Percentiles rank a stretch among this genome's conserved stretches.
phyloP scores from a whole-genome alignment of 2,329 filamentous ascomycete species.

The Fusarium haematococcum region DNA sequence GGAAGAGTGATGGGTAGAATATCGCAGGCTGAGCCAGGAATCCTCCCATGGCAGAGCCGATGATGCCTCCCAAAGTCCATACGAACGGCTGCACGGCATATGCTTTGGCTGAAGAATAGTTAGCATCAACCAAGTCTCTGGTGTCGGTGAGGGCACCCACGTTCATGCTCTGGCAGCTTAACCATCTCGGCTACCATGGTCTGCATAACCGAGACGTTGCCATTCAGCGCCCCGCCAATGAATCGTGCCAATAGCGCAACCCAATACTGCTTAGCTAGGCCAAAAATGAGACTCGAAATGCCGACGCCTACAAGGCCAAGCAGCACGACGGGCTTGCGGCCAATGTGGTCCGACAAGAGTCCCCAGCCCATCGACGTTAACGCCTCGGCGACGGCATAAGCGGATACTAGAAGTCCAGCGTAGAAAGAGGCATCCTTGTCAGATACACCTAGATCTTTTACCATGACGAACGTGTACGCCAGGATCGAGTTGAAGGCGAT shows the following conservation, averaged over 20 bases:
- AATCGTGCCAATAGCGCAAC: constrained; percentile 85
- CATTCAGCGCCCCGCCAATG: constrained; percentile 88
- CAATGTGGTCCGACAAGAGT: constrained; percentile 69
- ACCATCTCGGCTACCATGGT: constrained; percentile 93
- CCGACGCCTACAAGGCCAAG: constrained; percentile 82
- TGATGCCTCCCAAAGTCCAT: constrained; percentile 89
- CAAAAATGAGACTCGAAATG: constrained; percentile 82
- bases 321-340: constrained; percentile 77
- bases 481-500: constrained; percentile 93
- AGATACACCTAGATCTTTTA: constrained; percentile 80
- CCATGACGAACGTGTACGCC: constrained; percentile 91
- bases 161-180: constrained; percentile 86
- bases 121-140: neutral
- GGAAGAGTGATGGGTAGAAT: constrained; percentile 77
- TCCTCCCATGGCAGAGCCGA: constrained; percentile 86
- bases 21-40: constrained; percentile 71
- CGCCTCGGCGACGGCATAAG: constrained; percentile 89
- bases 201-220: constrained; percentile 89
- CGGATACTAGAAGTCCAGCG: constrained; percentile 85
- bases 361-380: constrained; percentile 76
- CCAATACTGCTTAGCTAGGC: constrained; percentile 81
- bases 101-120: constrained; percentile 57
- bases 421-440: constrained; percentile 80
- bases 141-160: constrained; percentile 39
- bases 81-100: constrained; percentile 92